phyloP scores from a whole-genome alignment of 1,284 basidiomycete genomes.

The Taiwanofungus camphoratus region DNA sequence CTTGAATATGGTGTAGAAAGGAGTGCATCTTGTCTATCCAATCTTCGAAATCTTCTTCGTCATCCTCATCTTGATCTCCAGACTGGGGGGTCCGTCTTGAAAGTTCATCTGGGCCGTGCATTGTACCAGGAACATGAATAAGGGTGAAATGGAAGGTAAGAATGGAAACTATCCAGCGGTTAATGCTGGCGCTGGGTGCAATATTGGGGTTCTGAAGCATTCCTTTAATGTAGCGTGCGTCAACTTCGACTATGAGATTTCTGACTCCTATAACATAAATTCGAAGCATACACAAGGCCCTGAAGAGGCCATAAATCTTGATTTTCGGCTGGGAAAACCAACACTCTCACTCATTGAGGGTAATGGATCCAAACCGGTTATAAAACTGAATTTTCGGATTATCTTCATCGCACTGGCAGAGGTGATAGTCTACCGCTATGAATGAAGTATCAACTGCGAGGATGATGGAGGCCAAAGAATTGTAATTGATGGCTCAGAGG shows the following conservation, averaged over 20 bases:
- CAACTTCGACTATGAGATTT: conserved; percentile 33
- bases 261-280: conserved; percentile 30
- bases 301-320: conserved; percentile 34
- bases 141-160: conserved; percentile 30
- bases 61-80: conserved; percentile 8
- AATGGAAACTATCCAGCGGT: conserved; percentile 34
- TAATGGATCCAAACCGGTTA: conserved; percentile 27
- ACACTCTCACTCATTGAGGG: conserved; percentile 29
- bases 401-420: conserved; percentile 24
- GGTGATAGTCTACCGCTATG: conserved; percentile 28
- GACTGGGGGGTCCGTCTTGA: conserved; percentile 21
- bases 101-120: conserved; percentile 30
- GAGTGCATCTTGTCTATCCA: conserved; percentile 1
- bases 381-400: conserved; percentile 4
- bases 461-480: conserved; percentile 30
- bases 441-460: conserved; percentile 30
- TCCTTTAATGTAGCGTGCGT: conserved; percentile 18
- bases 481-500: conserved; percentile 44
- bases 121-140: conserved; percentile 22
- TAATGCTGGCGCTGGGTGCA: conserved; percentile 29
- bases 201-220: conserved; percentile 26
- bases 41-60: background rate
- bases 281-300: conserved; percentile 24
- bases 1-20: background rate
- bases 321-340: conserved; percentile 36